Percentiles rank a stretch among this genome's conserved stretches.
Conservation (phyloP, 306 rosid genomes). For the Purshia tridentata region DNA sequence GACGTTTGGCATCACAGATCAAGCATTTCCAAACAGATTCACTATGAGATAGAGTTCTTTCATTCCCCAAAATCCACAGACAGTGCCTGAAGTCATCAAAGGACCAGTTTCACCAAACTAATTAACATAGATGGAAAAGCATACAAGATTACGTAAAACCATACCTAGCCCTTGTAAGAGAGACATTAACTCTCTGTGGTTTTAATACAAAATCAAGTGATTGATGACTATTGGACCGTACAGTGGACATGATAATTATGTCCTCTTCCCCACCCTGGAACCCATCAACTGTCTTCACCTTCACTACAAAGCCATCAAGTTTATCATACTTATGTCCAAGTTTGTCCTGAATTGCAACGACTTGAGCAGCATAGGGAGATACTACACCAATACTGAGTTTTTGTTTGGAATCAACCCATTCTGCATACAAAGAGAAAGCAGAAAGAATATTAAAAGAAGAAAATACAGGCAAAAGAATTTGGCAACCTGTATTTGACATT, state of each 20-base stretch:
- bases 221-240: slow-evolving; percentile 41
- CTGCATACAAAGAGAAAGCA: slow-evolving; percentile 29
- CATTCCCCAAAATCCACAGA: slow-evolving; percentile 80
- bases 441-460: background rate
- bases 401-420: slow-evolving; percentile 42
- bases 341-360: slow-evolving; percentile 47
- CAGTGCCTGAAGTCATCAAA: slow-evolving; percentile 50
- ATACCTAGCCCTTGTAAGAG: slow-evolving; percentile 88
- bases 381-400: slow-evolving; percentile 57
- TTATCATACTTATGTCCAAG: slow-evolving; percentile 44
- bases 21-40: slow-evolving; percentile 57
- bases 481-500: too few relatives aligned
- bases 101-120: background rate
- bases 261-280: slow-evolving; percentile 87
- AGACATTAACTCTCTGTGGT: slow-evolving; percentile 65
- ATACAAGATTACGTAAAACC: background rate
- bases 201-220: slow-evolving; percentile 53
- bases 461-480: background rate
- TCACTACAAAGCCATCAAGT: slow-evolving; percentile 53
- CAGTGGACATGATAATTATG: slow-evolving; percentile 66
- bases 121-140: background rate
- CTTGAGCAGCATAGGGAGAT: slow-evolving; percentile 93
- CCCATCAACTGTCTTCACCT: slow-evolving; percentile 70
- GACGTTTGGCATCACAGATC: slow-evolving; percentile 56
- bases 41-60: slow-evolving; percentile 38